A percentile compares a stretch with the other conserved stretches of the same genome.
phyloP scores from a whole-genome alignment of 176 grass and related monocot genomes.

The Raddia distichophylla region DNA sequence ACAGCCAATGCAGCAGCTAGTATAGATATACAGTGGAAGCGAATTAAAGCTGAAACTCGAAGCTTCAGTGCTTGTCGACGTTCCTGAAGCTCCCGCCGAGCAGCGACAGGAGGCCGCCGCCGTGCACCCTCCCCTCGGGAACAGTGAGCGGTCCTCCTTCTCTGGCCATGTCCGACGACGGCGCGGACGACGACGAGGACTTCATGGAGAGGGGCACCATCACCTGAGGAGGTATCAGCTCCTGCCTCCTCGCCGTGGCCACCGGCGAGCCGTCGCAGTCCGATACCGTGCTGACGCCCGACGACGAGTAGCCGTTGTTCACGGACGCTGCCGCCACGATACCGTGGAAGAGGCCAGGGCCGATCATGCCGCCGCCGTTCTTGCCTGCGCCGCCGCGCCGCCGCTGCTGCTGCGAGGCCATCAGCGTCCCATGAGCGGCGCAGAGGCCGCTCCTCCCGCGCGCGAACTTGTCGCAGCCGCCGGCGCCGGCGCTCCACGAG shows the following conservation, averaged over 20 bases:
- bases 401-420: slow-evolving; percentile 46
- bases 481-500: slow-evolving; percentile 34
- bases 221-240: slow-evolving; percentile 70
- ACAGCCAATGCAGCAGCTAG: slow-evolving; percentile 24
- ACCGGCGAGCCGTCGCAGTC: slow-evolving; percentile 45
- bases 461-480: slow-evolving; percentile 71
- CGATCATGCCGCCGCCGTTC: slow-evolving; percentile 47
- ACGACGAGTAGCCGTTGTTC: slow-evolving; percentile 47
- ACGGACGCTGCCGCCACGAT: slow-evolving; percentile 38
- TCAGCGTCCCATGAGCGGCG: slow-evolving; percentile 59
- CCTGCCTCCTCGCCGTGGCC: slow-evolving; percentile 32
- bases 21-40: neutral
- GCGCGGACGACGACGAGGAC: slow-evolving; percentile 33
- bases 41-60: slow-evolving; percentile 10
- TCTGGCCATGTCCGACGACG: slow-evolving; percentile 30
- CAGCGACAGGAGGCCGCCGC: slow-evolving; percentile 63
- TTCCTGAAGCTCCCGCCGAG: slow-evolving; percentile 69
- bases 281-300: slow-evolving; percentile 55
- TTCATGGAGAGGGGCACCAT: slow-evolving; percentile 68
- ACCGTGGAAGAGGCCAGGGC: slow-evolving; percentile 64
- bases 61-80: slow-evolving; percentile 47
- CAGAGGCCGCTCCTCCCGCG: slow-evolving; percentile 72
- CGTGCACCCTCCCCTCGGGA: slow-evolving; percentile 74
- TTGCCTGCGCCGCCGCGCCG: neutral
- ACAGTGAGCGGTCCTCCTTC: slow-evolving; percentile 38